Evolutionary conservation across 192 early-diverging fungal species (phyloP), one percentile per base, ranked within the genome.

Genomic region (Kickxella alabastrina): DNA sequence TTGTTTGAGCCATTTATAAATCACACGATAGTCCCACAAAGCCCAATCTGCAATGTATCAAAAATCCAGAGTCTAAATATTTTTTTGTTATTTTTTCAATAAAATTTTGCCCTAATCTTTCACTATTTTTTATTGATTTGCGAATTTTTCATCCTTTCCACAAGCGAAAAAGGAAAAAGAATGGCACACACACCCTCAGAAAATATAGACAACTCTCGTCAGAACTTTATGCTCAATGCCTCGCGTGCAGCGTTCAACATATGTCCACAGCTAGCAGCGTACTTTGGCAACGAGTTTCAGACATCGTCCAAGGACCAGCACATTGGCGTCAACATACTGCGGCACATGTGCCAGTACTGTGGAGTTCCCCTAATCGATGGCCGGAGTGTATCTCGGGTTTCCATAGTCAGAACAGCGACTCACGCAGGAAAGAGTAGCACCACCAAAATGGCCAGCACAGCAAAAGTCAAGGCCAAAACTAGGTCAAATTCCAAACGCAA

Each of bases 231-330:
- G 42, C 72, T 68, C 43, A 56, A 61, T 4, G 72, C 65, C 5
- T 52, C 65, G 1, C 60, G 58, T 6, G 48, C 61, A 4, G 72
- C 53, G 7, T 75, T 75, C 41, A 55, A 50, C 22, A 52, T 75
- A 25, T 75, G 72, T 24, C 72, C 72, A 3, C 72, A 75, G 52
- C 54, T 75, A 7, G 60, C 72, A 12, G 60, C 60, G 4, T 75
- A 68, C 39, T 68, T 57, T 23, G 72, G 72, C 31, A 56, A 55
- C 38, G 22, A 59, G 50, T 64, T 75, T 24, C 32, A 43, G 19
- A 54, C 49, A 1, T 51, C 51, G 1, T 65, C 57, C 9, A 61
- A 60, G 10, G 35, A 38, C 8, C 54, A 62, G 14, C 52, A 56
- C 3, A 48, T 43, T 6, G 44, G 56, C 8, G 54, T 63, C 24